These are phyloP conservation scores for Coprinopsis sp. DNA, from an alignment of 768 basidiomycete genomes.

Conservation along the genomic window DNA sequence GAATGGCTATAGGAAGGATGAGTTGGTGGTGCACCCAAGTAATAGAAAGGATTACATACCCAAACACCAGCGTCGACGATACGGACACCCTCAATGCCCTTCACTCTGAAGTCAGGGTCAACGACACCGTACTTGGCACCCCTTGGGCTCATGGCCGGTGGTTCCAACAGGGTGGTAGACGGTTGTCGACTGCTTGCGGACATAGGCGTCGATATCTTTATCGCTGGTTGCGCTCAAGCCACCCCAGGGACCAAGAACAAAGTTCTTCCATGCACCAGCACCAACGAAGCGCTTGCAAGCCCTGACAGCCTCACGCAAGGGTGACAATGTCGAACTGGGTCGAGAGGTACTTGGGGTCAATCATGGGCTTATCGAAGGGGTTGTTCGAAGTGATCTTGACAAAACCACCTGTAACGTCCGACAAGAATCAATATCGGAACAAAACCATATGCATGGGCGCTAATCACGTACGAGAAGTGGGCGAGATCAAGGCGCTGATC, in stretches of 20 bases:
- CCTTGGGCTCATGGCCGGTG: conserved; percentile 23
- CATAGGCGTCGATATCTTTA: conserved; percentile 24
- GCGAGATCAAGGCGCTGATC: conserved; percentile 23
- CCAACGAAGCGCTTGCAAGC: conserved; percentile 19
- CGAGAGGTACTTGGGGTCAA: conserved; percentile 45
- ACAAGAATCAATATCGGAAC: not conserved
- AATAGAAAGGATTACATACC: conserved; percentile 13
- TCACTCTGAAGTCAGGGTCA: conserved; percentile 29
- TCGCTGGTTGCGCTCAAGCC: conserved; percentile 20
- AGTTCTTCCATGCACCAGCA: conserved; percentile 23
- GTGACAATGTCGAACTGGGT: conserved; percentile 27
- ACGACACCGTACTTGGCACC: conserved; percentile 25
- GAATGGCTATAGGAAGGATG: conserved; percentile 2
- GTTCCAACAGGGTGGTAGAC: conserved; percentile 25
- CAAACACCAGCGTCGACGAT: conserved; percentile 31
- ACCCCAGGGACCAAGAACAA: conserved; percentile 12
- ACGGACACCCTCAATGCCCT: conserved; percentile 26
- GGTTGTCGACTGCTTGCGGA: conserved; percentile 15
- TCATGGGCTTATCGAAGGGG: conserved; percentile 42
- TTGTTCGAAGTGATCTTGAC: conserved; percentile 37
- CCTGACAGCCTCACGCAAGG: conserved; percentile 23
- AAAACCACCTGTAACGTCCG: conserved; percentile 26
- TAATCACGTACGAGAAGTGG: conserved; percentile 31
- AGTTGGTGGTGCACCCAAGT: not conserved
- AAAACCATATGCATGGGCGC: not conserved